phyloP scores from a whole-genome alignment of 106 monocot genomes.

The Dendrobium chrysotoxum region DNA sequence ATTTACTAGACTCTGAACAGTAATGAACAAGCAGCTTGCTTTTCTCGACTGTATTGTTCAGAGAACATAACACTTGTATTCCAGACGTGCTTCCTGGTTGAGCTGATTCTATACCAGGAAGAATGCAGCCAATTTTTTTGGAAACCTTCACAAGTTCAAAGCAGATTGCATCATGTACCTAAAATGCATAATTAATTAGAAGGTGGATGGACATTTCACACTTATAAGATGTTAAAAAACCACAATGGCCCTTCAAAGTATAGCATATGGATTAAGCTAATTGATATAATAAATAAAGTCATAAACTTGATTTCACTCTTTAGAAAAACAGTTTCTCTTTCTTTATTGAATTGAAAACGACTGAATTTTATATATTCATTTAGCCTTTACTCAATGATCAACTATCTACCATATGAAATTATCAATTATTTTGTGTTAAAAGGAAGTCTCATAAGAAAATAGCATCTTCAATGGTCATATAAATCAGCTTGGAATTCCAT shows the following conservation, averaged over 20 bases:
- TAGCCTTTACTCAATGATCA: not conserved
- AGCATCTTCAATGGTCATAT: not conserved
- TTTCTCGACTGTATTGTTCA: conserved; percentile 65
- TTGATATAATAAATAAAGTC: not conserved
- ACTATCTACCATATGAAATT: not conserved
- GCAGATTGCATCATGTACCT: conserved; percentile 63
- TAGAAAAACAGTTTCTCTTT: not conserved
- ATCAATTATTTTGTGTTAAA: not conserved
- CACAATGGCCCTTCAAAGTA: not conserved
- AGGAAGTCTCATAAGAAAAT: not conserved
- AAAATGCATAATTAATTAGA: conserved; percentile 3
- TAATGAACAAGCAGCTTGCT: conserved; percentile 55
- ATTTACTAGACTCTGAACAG: conserved; percentile 71
- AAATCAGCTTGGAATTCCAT: not conserved
- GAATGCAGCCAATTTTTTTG: conserved; percentile 33
- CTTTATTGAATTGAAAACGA: not conserved
- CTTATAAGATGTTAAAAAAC: not conserved
- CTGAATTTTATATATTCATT: not conserved
- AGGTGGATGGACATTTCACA: not conserved
- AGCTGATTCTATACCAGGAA: conserved; percentile 84
- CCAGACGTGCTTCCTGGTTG: conserved; percentile 66
- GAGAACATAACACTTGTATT: conserved; percentile 63
- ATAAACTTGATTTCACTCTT: not conserved
- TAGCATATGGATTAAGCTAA: not conserved
- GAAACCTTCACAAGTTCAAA: conserved; percentile 50